These are phyloP conservation scores for Theobroma cacao DNA, from an alignment of 345 rosid species.

Conservation along the genomic window DNA sequence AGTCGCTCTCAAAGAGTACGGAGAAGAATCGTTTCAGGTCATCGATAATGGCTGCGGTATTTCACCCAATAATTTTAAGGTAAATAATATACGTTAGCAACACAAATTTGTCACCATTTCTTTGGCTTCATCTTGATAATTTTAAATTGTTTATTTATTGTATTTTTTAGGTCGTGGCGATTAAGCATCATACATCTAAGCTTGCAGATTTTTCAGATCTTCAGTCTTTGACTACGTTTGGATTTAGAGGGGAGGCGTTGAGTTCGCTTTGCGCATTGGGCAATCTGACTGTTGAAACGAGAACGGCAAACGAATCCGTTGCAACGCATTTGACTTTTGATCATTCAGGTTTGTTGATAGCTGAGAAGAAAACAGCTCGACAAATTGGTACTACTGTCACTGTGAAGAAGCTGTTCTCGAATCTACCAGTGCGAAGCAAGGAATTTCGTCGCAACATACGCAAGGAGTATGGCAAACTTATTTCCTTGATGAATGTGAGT, in stretches of 20 bases:
- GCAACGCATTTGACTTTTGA: conserved; percentile 84
- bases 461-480: conserved; percentile 87
- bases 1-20: conserved; percentile 72
- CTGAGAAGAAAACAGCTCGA: conserved; percentile 78
- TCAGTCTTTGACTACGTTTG: conserved; percentile 72
- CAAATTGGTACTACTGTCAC: conserved; percentile 89
- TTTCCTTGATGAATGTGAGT: conserved; percentile 81
- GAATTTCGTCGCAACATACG: conserved; percentile 92
- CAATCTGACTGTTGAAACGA: conserved; percentile 74
- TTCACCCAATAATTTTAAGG: conserved; percentile 83
- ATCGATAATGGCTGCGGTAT: conserved; percentile 92
- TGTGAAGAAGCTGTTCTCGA: conserved; percentile 80
- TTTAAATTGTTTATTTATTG: neutral
- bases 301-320: conserved; percentile 63
- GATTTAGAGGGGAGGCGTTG: conserved; percentile 96
- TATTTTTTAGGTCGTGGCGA: conserved; percentile 61
- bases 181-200: conserved; percentile 95
- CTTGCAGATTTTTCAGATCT: conserved; percentile 78
- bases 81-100: neutral
- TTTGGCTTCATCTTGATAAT: neutral
- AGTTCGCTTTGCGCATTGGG: conserved; percentile 92
- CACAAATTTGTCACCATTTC: neutral
- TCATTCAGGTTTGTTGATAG: conserved; percentile 65
- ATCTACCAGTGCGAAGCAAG: conserved; percentile 89
- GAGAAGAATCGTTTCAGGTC: conserved; percentile 87